These are phyloP conservation scores for Lactarius deliciosus DNA, from an alignment of 768 basidiomycete species.

Conservation along the genomic window DNA sequence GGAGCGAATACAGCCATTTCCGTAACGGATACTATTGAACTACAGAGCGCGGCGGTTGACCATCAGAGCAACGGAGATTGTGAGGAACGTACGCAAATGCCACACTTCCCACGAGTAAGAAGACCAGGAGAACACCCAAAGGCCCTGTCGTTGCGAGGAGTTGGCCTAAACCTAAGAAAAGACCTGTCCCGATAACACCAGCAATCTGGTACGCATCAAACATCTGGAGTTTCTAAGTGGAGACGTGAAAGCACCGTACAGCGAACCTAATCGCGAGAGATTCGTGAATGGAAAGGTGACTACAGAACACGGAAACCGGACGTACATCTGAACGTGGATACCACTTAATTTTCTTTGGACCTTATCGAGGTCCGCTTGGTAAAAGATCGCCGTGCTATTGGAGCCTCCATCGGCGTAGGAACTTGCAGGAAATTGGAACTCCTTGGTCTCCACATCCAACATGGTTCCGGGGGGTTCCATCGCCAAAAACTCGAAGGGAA, in stretches of 20 bases:
- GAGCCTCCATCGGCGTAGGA: neutral
- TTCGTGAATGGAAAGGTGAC: neutral
- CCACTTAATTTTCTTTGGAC: slow-evolving; percentile 25
- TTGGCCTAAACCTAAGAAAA: slow-evolving; percentile 36
- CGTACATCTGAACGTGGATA: slow-evolving; percentile 28
- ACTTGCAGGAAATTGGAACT: neutral
- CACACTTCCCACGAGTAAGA: slow-evolving; percentile 34
- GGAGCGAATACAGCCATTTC: slow-evolving; percentile 36
- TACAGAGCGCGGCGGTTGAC: slow-evolving; percentile 12
- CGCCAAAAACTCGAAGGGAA: neutral
- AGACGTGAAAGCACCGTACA: slow-evolving; percentile 13
- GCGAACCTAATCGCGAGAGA: slow-evolving; percentile 19
- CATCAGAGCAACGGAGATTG: neutral
- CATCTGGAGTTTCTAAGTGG: neutral
- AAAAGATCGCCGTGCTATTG: slow-evolving; percentile 8
- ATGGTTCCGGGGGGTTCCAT: neutral
- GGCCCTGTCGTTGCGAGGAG: slow-evolving; percentile 35
- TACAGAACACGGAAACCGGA: neutral
- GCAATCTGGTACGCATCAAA: slow-evolving; percentile 28
- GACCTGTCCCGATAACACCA: slow-evolving; percentile 36
- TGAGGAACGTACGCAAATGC: slow-evolving; percentile 33
- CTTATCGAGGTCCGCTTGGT: slow-evolving; percentile 22
- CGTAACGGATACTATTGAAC: slow-evolving; percentile 35
- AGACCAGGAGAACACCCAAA: slow-evolving; percentile 36
- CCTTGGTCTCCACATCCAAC: neutral